Evolutionary conservation across 2,329 filamentous ascomycete species (phyloP), one percentile per base, ranked within the genome.

Genomic region (Arthrobotrys megalospora): DNA sequence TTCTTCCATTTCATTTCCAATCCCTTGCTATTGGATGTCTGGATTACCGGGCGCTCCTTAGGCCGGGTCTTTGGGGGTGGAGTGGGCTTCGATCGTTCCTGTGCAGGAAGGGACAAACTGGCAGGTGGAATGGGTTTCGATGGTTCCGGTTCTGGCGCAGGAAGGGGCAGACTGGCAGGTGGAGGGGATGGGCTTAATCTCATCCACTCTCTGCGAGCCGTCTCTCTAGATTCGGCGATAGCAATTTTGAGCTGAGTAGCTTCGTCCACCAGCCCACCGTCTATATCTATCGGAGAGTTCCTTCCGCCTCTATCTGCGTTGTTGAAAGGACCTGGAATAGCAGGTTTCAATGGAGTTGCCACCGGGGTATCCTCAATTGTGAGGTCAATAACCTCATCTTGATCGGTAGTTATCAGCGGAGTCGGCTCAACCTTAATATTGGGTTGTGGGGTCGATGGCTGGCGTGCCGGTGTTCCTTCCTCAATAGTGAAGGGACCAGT

Each of bases 311-410:
- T 38, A 14, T 21, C 14, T 16, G 21, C 1, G 43, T 12, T 60
- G 21, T 24, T 43, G 43, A 24, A 21, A 24, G 55, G 34, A 6
- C 50, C 19, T 11, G 24, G 32, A 10, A 2, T 28, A 24, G 14
- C 28, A n/a, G 14, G 11, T 14, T 12, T 52, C 12, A 8, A n/a
- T 7, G 47, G 48, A n/a, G 60, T 36, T 7, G 1, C 43, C 6
- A 21, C 6, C 0, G 76, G 72, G 6, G 73, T 24, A 48, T 81
- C 80, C 5, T 80, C 73, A 11, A 70, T 21, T 1, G 80, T 81
- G 21, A 81, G 80, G 16, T 81, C 80, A 55, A 81, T 81, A 16
- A 80, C 50, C 14, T 66, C 41, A 3, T 67, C 67, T 6, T 62
- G 4, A 28, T 14, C 53, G 55, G 48, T 14, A 21, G 16, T 32